A percentile compares a stretch with the other conserved stretches of the same genome.
These are phyloP conservation scores for Flueggea neowawraea DNA, from an alignment of 441 rosid species.

Conservation along the genomic window DNA sequence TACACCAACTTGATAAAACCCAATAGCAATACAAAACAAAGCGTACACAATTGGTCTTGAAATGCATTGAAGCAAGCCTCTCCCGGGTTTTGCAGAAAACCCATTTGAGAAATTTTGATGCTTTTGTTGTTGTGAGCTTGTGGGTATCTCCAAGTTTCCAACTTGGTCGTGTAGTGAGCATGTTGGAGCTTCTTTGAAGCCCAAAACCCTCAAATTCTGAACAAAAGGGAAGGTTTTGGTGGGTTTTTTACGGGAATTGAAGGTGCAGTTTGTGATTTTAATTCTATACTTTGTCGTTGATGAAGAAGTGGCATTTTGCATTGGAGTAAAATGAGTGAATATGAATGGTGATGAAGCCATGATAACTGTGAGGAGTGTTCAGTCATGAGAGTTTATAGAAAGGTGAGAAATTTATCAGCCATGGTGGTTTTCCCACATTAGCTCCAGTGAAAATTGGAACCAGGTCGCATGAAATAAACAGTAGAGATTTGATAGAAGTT, in stretches of 20 bases:
- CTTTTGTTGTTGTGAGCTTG: constrained; percentile 19
- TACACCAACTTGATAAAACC: constrained; percentile 48
- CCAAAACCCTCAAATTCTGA: constrained; percentile 21
- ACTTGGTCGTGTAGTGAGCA: constrained; percentile 14
- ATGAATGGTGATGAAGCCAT: constrained; percentile 3
- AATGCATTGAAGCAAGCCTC: constrained; percentile 29
- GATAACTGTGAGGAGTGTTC: no score
- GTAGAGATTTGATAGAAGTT: no score
- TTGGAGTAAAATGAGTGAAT: constrained; percentile 32
- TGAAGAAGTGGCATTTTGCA: constrained; percentile 20
- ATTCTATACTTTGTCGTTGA: constrained; percentile 26
- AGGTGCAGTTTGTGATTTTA: constrained; percentile 22
- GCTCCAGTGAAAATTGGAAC: no score
- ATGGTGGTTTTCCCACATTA: no score
- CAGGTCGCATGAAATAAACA: no score
- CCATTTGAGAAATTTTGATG: constrained; percentile 22
- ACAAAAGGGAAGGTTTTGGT: constrained; percentile 18
- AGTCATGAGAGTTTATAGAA: no score
- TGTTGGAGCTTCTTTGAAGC: constrained; percentile 23
- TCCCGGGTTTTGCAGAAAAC: constrained; percentile 20
- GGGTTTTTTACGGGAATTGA: constrained; percentile 9
- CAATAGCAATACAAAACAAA: constrained; percentile 62
- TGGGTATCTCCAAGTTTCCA: constrained; percentile 15
- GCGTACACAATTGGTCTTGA: constrained; percentile 46
- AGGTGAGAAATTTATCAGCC: no score